These are phyloP conservation scores for Nematocida ironsii DNA, from an alignment of 371 early-diverging fungal genomes.

Conservation along the genomic window DNA sequence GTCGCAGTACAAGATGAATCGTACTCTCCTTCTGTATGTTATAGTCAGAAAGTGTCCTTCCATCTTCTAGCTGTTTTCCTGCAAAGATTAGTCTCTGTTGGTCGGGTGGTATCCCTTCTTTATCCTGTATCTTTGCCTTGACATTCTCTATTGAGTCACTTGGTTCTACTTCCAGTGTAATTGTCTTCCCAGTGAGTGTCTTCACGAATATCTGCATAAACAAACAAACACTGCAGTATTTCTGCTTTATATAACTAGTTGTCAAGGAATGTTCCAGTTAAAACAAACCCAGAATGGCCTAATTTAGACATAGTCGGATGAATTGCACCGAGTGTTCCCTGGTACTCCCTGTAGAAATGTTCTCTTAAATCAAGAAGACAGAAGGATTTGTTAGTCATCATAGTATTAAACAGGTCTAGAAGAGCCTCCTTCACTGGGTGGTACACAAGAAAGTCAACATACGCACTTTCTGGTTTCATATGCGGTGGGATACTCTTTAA, in stretches of 20 bases:
- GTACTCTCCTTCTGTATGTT: slow-evolving; percentile 93
- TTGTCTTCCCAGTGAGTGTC: slow-evolving; percentile 72
- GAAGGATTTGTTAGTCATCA: slow-evolving; percentile 21
- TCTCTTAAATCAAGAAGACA: slow-evolving; percentile 46
- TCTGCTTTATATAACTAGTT: background rate
- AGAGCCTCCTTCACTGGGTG: slow-evolving; percentile 41
- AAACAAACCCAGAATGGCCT: slow-evolving; percentile 45
- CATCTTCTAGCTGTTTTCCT: slow-evolving; percentile 70
- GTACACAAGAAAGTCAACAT: slow-evolving; percentile 40
- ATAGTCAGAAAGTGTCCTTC: slow-evolving; percentile 72
- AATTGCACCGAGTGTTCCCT: slow-evolving; percentile 4
- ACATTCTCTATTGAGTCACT: slow-evolving; percentile 57
- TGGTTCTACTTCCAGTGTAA: slow-evolving; percentile 56
- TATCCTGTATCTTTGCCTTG: slow-evolving; percentile 61
- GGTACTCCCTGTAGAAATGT: slow-evolving; percentile 43
- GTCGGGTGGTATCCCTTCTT: slow-evolving; percentile 63
- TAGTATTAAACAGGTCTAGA: slow-evolving; percentile 36
- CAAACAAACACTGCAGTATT: slow-evolving; percentile 42
- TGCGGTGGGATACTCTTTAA: background rate
- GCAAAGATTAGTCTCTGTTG: slow-evolving; percentile 63
- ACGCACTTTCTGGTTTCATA: background rate
- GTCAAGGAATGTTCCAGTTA: slow-evolving; percentile 57
- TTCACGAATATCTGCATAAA: slow-evolving; percentile 87
- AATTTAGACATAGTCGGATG: slow-evolving; percentile 40
- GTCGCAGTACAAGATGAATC: slow-evolving; percentile 91